These are phyloP conservation scores for Pisolithus orientalis DNA, from an alignment of 768 basidiomycete species.

Conservation along the genomic window DNA sequence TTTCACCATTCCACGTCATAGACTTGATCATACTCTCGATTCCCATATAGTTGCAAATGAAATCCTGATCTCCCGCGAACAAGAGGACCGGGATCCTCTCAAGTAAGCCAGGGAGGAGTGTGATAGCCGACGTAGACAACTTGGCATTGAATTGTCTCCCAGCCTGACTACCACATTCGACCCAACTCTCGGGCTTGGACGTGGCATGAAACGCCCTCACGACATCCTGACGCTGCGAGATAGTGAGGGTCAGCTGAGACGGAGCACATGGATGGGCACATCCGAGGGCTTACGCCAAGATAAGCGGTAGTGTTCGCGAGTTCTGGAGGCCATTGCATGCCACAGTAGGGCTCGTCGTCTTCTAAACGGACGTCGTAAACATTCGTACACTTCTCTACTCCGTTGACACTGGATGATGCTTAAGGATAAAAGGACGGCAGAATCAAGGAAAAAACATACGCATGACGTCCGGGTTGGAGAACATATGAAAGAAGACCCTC, in stretches of 20 bases:
- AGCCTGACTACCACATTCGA: conserved; percentile 74
- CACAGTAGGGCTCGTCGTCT: conserved; percentile 82
- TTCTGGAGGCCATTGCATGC: conserved; percentile 97
- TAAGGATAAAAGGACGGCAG: neutral
- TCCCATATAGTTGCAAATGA: conserved; percentile 95
- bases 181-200: conserved; percentile 74
- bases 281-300: conserved; percentile 56
- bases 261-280: neutral
- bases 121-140: conserved; percentile 62
- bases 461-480: conserved; percentile 20
- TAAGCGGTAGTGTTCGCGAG: conserved; percentile 69
- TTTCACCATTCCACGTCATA: conserved; percentile 81
- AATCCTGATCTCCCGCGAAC: conserved; percentile 92
- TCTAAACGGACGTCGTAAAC: conserved; percentile 92
- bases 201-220: conserved; percentile 76
- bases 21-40: conserved; percentile 78
- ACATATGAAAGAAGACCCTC: conserved; percentile 47
- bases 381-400: conserved; percentile 76
- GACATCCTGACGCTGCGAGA: conserved; percentile 68
- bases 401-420: conserved; percentile 49
- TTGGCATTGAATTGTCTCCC: conserved; percentile 51
- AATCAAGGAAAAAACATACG: conserved; percentile 12
- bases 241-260: neutral
- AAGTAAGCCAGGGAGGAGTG: conserved; percentile 71
- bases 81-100: conserved; percentile 80